Evolutionary conservation across 768 basidiomycete species (phyloP), one percentile per base, ranked within the genome.

Genomic region (Inosperma sp.): DNA sequence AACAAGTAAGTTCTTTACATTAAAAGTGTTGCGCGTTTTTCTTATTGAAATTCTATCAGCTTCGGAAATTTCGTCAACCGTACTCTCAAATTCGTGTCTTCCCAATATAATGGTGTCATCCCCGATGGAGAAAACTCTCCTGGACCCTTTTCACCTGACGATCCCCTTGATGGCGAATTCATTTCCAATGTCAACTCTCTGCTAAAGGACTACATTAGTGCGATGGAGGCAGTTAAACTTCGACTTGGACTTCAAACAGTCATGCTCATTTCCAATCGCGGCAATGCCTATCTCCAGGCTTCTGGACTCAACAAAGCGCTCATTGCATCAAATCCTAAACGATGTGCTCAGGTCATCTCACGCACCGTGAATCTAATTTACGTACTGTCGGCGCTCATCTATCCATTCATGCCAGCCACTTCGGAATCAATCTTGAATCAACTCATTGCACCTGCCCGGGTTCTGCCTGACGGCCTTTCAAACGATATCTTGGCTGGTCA

Each of bases 1-100:
- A 96, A 97, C 68, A 99, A 97, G 90, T 91, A 52, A 58, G 77
- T 64, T 2, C 14, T 1, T 8, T 16, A 14, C 14, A n/a, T n/a
- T n/a, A n/a, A n/a, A n/a, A n/a, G n/a, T n/a, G n/a, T 34, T 27
- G 16, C 22, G 54, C 46, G 9, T 30, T 40, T 17, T 19, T 8
- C 16, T 37, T 5, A 19, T 19, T 14, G 3, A 25, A 29, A 41
- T 3, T 35, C 46, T 49, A 39, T 42, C 26, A 92, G 90, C 71
- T 88, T 99, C 59, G 96, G 96, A 36, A 99, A 99, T 73, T 98
- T 96, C 60, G 88, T 98, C 56, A 99, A 99, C 68, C 87, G 96
- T 22, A 77, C 82, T 14, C 74, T 98, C 64, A 97, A 97, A 68
- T 99, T 99, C 64, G 80, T 93, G 25, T 80, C 86, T 5, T 86